A percentile compares a stretch with the other conserved stretches of the same genome.
phyloP scores from a whole-genome alignment of 2,329 filamentous ascomycete species.

The Phaeoacremonium minimum region DNA sequence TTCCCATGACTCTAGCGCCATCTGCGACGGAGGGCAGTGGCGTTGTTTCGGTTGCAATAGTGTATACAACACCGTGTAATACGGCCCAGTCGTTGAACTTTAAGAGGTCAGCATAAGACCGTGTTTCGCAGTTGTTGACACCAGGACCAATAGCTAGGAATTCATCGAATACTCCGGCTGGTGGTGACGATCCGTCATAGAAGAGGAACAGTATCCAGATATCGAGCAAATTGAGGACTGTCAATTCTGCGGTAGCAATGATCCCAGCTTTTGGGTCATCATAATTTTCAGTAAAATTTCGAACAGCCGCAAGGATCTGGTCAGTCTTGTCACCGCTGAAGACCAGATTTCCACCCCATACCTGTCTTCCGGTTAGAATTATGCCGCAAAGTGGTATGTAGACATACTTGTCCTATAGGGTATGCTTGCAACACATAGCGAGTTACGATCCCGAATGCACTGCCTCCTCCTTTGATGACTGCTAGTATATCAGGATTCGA shows the following conservation, averaged over 20 bases:
- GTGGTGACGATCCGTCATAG: slow-evolving; percentile 53
- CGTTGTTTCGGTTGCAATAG: slow-evolving; percentile 18
- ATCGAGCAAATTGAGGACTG: slow-evolving; percentile 36
- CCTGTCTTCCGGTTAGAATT: no score
- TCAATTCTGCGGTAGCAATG: slow-evolving; percentile 50
- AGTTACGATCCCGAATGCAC: slow-evolving; percentile 50
- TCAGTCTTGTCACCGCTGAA: slow-evolving; percentile 27
- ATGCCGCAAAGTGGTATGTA: no score
- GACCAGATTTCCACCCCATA: slow-evolving; percentile 38
- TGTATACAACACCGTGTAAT: slow-evolving; percentile 13
- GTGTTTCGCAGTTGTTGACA: slow-evolving; percentile 25
- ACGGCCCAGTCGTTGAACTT: slow-evolving; percentile 14
- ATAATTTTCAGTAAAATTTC: slow-evolving; percentile 54
- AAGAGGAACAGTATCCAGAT: slow-evolving; percentile 59
- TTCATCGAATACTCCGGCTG: slow-evolving; percentile 48
- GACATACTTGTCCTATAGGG: slow-evolving; percentile 29
- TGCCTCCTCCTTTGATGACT: slow-evolving; percentile 52
- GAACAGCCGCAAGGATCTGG: slow-evolving; percentile 25
- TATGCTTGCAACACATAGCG: slow-evolving; percentile 38
- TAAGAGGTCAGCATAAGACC: slow-evolving; percentile 19
- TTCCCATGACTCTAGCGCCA: slow-evolving; percentile 7
- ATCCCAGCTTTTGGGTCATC: slow-evolving; percentile 56
- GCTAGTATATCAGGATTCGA: slow-evolving; percentile 44
- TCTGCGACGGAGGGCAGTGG: slow-evolving; percentile 12
- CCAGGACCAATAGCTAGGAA: slow-evolving; percentile 44